Conservation (phyloP, 2,329 filamentous ascomycete genomes). For the Fusarium sp. region DNA sequence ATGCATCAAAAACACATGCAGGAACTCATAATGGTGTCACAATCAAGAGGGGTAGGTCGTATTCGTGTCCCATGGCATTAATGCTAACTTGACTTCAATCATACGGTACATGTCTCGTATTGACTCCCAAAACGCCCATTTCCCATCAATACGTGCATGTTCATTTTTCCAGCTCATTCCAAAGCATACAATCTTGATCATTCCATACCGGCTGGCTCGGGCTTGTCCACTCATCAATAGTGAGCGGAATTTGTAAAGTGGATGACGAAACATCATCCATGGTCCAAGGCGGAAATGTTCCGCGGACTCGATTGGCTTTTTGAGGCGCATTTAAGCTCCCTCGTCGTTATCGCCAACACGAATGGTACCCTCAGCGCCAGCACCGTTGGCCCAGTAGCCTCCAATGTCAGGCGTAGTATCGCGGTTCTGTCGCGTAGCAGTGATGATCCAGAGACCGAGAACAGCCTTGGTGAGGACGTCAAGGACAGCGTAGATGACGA, state of each 20-base stretch:
- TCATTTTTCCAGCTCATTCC: not conserved
- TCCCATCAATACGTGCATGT: not conserved
- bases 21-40: not conserved
- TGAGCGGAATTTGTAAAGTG: not conserved
- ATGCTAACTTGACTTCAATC: not conserved
- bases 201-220: slow-evolving; percentile 6
- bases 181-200: slow-evolving; percentile 15
- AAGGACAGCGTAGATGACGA: slow-evolving; percentile 49
- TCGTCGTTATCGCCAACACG: slow-evolving; percentile 56
- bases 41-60: not conserved
- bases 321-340: slow-evolving; percentile 31
- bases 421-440: slow-evolving; percentile 52
- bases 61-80: slow-evolving; percentile 8
- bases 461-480: slow-evolving; percentile 49
- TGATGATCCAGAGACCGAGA: slow-evolving; percentile 51
- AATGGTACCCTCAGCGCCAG: slow-evolving; percentile 54
- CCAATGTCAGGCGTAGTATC: slow-evolving; percentile 54
- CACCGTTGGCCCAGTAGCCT: slow-evolving; percentile 56
- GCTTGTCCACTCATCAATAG: not conserved
- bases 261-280: not conserved
- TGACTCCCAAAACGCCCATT: slow-evolving; percentile 19
- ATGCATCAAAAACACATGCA: not conserved
- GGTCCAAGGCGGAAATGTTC: not conserved
- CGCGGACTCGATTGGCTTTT: not conserved
- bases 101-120: slow-evolving; percentile 16